Percentiles rank a stretch among this genome's conserved stretches.
These are phyloP conservation scores for Magnolia changhungtana DNA, from an alignment of 164 flowering plant species.

Conservation along the genomic window DNA sequence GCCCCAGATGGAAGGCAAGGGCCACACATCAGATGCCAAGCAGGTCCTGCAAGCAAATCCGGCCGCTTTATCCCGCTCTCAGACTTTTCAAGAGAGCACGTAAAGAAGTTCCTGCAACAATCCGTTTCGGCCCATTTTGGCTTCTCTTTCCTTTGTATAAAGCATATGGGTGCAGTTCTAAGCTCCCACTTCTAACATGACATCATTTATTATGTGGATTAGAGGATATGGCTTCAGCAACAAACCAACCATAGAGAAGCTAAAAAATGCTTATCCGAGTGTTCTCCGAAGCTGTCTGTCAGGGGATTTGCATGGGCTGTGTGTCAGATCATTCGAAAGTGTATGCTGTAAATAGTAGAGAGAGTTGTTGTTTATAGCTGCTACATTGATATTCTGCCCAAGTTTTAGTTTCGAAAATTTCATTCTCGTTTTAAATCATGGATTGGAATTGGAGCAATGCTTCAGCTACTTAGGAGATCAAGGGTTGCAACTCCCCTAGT, in stretches of 20 bases:
- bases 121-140: neutral
- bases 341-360: slow-evolving; percentile 20
- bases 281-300: neutral
- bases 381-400: slow-evolving; percentile 4
- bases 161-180: slow-evolving; percentile 1
- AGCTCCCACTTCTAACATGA: neutral
- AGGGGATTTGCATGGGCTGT: neutral
- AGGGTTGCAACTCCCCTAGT: neutral
- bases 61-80: slow-evolving; percentile 48
- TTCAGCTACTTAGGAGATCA: neutral
- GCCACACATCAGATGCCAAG: slow-evolving; percentile 18
- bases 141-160: slow-evolving; percentile 1
- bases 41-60: slow-evolving; percentile 44
- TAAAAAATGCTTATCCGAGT: neutral
- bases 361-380: slow-evolving; percentile 8
- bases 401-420: slow-evolving; percentile 3
- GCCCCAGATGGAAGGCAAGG: slow-evolving; percentile 21
- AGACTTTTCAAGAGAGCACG: slow-evolving; percentile 42
- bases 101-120: neutral
- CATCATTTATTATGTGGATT: slow-evolving; percentile 1
- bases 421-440: neutral
- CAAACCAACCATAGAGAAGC: neutral
- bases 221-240: neutral
- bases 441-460: neutral
- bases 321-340: neutral